Percentiles rank a stretch among this genome's conserved stretches.
These are phyloP conservation scores for Glycyrrhiza uralensis DNA, from an alignment of 306 rosid species.

Conservation along the genomic window DNA sequence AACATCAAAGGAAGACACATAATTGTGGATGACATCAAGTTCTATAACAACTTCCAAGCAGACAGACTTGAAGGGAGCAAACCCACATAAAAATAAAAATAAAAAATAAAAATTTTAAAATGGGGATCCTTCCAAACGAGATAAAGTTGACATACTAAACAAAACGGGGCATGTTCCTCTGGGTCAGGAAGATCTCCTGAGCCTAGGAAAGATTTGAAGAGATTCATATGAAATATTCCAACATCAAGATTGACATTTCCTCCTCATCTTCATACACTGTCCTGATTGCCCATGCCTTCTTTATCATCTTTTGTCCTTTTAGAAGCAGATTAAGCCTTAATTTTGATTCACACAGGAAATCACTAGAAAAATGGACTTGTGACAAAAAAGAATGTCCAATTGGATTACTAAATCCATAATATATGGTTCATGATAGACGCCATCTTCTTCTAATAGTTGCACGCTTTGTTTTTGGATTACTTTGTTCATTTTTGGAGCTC, in stretches of 20 bases:
- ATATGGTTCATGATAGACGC: too few species aligned
- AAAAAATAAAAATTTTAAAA: constrained; percentile 22
- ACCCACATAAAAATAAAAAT: constrained; percentile 26
- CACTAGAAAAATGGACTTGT: not conserved
- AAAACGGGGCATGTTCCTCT: constrained; percentile 69
- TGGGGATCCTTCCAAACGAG: constrained; percentile 52
- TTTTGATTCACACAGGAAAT: not conserved
- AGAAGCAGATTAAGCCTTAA: constrained; percentile 21
- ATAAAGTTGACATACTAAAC: constrained; percentile 58
- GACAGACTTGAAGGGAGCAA: constrained; percentile 56
- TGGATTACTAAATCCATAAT: not conserved
- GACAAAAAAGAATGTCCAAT: not conserved
- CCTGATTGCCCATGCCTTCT: constrained; percentile 29
- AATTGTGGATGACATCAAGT: constrained; percentile 66
- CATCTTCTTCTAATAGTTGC: not conserved
- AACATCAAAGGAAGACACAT: constrained; percentile 37
- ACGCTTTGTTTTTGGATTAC: not conserved
- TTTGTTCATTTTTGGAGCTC: not conserved
- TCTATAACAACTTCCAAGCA: constrained; percentile 70
- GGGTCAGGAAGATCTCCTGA: constrained; percentile 58
- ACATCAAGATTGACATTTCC: constrained; percentile 40
- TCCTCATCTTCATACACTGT: constrained; percentile 29
- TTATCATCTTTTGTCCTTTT: constrained; percentile 43
- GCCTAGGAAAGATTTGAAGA: constrained; percentile 29
- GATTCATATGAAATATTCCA: constrained; percentile 46